Conservation (phyloP, 2,329 filamentous ascomycete genomes). For the Trichoderma asperellum region DNA sequence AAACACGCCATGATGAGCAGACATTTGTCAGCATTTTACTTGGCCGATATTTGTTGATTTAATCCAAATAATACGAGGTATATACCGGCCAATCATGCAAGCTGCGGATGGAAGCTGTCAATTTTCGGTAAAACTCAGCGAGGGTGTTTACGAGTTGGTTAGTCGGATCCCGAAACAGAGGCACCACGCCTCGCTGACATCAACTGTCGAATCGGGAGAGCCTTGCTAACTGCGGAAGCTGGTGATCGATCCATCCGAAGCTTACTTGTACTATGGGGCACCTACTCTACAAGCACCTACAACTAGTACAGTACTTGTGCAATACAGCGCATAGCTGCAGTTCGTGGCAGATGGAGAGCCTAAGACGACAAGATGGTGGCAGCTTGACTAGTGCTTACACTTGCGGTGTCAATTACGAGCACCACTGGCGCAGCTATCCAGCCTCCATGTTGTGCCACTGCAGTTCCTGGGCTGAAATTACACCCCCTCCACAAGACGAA, state of each 20-base stretch:
- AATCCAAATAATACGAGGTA: conserved; percentile 3
- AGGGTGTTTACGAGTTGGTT: background rate
- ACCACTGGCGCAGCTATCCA: conserved; percentile 2
- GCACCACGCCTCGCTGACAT: background rate
- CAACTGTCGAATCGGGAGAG: conserved; percentile 15
- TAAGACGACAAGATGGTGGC: conserved; percentile 22
- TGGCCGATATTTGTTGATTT: background rate
- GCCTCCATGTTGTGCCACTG: conserved; percentile 20
- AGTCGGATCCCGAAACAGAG: conserved; percentile 10
- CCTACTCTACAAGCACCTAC: background rate
- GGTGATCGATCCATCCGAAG: conserved; percentile 22
- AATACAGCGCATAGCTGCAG: conserved; percentile 25
- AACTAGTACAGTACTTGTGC: conserved; percentile 2
- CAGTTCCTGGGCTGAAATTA: conserved; percentile 24
- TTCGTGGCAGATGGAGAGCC: conserved; percentile 18
- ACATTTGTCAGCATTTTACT: conserved; percentile 7
- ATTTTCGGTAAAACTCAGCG: background rate
- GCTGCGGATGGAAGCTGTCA: background rate
- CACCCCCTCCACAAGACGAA: conserved; percentile 15
- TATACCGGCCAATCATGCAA: conserved; percentile 15
- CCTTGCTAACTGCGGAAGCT: conserved; percentile 16
- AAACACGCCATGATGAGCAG: conserved; percentile 15
- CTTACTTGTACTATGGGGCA: conserved; percentile 15
- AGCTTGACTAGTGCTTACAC: conserved; percentile 24
- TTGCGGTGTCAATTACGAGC: conserved; percentile 17